These are phyloP conservation scores for Cladorrhinum samala DNA, from an alignment of 495 filamentous ascomycete species.

Conservation along the genomic window DNA sequence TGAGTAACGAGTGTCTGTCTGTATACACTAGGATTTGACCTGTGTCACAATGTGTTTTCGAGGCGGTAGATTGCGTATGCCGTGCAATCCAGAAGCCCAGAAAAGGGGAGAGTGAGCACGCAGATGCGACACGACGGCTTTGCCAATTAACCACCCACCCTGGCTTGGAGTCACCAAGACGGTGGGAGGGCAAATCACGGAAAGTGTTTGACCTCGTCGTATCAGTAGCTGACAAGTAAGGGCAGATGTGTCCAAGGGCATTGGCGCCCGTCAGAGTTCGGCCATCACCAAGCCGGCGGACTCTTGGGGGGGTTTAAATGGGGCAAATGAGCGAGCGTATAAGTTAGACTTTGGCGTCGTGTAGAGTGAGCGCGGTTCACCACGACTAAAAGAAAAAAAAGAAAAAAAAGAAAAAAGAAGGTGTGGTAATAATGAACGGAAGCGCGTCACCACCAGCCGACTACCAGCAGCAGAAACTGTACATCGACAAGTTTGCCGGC, in stretches of 20 bases:
- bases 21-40: neutral
- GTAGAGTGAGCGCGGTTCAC: too few relatives aligned
- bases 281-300: neutral
- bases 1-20: neutral
- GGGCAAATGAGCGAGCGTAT: neutral
- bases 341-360: neutral
- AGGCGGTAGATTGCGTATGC: conserved; percentile 8
- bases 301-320: neutral
- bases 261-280: conserved; percentile 9
- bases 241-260: neutral
- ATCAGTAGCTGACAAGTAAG: neutral
- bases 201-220: too few relatives aligned
- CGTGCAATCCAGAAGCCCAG: conserved; percentile 11
- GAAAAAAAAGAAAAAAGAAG: neutral
- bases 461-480: neutral
- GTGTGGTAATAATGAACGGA: neutral
- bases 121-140: conserved; percentile 10
- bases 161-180: neutral
- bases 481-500: neutral
- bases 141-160: conserved; percentile 19
- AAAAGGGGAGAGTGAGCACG: conserved; percentile 8
- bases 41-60: neutral
- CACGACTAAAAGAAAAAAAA: neutral
- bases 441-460: neutral
- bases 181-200: too few relatives aligned